phyloP scores from a whole-genome alignment of 176 grass and related monocot genomes.

The Oryza longistaminata region DNA sequence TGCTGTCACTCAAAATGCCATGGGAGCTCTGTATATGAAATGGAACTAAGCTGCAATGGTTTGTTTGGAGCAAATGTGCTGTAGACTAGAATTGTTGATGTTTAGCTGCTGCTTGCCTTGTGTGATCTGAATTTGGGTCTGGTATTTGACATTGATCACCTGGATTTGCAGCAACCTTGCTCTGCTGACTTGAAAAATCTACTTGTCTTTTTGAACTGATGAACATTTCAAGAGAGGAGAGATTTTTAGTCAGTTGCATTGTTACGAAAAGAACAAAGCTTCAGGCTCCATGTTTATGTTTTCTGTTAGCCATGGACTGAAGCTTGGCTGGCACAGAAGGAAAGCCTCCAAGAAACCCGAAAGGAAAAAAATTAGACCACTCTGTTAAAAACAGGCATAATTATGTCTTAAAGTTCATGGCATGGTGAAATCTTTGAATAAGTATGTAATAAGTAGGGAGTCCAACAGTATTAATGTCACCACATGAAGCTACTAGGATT shows the following conservation, averaged over 20 bases:
- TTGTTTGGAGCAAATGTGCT: neutral
- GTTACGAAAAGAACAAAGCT: neutral
- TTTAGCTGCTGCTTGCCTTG: neutral
- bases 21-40: slow-evolving; percentile 43
- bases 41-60: neutral
- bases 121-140: neutral
- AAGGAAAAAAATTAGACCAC: no score
- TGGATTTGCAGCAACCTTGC: neutral
- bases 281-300: neutral
- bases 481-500: slow-evolving; percentile 13
- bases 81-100: neutral
- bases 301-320: no score
- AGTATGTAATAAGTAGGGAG: neutral
- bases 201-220: neutral
- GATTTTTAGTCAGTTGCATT: neutral
- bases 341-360: no score
- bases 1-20: neutral
- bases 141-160: no score
- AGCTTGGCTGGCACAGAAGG: no score
- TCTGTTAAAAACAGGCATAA: no score
- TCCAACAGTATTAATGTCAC: neutral
- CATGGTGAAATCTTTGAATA: no score
- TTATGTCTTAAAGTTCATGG: no score
- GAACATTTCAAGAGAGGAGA: neutral
- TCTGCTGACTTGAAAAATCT: neutral